These are phyloP conservation scores for Lachnellula suecica DNA, from an alignment of 2,329 filamentous ascomycete genomes.

Conservation along the genomic window DNA sequence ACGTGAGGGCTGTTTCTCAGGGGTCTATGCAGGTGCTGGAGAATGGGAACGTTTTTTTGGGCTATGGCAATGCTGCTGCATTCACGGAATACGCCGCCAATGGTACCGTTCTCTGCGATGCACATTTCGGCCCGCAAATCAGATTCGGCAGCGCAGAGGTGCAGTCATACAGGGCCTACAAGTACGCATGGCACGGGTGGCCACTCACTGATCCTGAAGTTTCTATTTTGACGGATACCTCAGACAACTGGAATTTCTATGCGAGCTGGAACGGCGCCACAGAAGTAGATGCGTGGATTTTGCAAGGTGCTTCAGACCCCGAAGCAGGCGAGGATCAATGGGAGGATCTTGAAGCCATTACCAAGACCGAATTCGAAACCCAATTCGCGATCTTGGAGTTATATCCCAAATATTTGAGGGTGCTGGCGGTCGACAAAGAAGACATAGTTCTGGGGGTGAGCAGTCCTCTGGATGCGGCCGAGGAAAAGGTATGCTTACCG, in stretches of 20 bases:
- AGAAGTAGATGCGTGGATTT: conserved; percentile 36
- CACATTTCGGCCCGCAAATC: too few species aligned
- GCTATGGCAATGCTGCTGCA: conserved; percentile 37
- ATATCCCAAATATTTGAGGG: not conserved
- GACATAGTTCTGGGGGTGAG: not conserved
- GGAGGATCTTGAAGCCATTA: not conserved
- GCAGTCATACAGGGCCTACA: conserved; percentile 34
- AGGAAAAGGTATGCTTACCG: not conserved
- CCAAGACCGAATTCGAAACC: not conserved
- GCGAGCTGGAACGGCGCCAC: conserved; percentile 40
- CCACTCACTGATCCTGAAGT: conserved; percentile 20
- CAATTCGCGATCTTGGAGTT: not conserved
- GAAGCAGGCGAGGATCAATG: not conserved
- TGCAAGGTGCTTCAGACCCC: conserved; percentile 27
- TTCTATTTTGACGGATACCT: conserved; percentile 26
- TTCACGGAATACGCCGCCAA: conserved; percentile 29
- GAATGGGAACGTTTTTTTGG: conserved; percentile 42
- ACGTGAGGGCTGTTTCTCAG: conserved; percentile 39
- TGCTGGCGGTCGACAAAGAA: not conserved
- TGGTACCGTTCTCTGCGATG: conserved; percentile 16
- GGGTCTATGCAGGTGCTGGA: conserved; percentile 42
- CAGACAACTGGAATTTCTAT: conserved; percentile 34
- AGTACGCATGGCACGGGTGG: conserved; percentile 28
- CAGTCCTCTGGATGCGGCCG: not conserved
- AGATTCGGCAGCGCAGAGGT: not conserved